Base-by-base conservation (phyloP, 2,329 filamentous ascomycete genomes). In the Orbilia quercus region DNA sequence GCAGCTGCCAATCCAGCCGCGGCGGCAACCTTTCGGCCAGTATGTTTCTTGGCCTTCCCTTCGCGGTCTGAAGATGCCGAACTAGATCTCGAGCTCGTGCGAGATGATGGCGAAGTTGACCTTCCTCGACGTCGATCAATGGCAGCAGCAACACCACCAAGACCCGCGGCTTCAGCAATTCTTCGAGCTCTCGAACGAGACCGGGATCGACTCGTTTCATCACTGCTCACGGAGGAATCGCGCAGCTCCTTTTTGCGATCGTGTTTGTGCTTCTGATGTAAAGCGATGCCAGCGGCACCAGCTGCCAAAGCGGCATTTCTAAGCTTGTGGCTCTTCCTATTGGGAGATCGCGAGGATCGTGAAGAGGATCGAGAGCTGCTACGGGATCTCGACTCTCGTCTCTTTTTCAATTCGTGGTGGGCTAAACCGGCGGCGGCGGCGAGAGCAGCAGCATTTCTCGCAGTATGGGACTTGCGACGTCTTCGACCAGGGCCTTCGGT, bases 201-300 rank as follows among this genome's bases (percentile, higher is more conserved):
- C 31, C 70, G 31, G 16, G 51, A 59, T 34, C 70, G 54, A 20
- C 42, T 48, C 4, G 28, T 58, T 14, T 20, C 54, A 25, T 44
- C 14, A 48, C 58, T 65, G 12, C 45, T 48, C 2, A 53, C 38
- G 23, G 70, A 66, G 2, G 62, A 67, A 7, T 65, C 57, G n/a
- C 45, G 59, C 22, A 34, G 44, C 23, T 18, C 59, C 47, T 63
- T 74, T 40, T 67, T 57, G 22, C 57, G 70, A 28, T 74, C 58
- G 51, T 44, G 70, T 45, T 74, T 74, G 25, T 45, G 70, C 44
- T 74, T 67, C 36, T 74, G 38, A 34, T 74, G 70, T 1, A 74
- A 18, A n/a, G 70, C 70, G 11, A 69, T 9, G 12, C 70, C 70
- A 28, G 63, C 70, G 16, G 28, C 70, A 28, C 70, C 70, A 36